A percentile compares a stretch with the other conserved stretches of the same genome.
phyloP scores from a whole-genome alignment of 1,139 yeast genomes.

The Sugiyamaella xylanicola region DNA sequence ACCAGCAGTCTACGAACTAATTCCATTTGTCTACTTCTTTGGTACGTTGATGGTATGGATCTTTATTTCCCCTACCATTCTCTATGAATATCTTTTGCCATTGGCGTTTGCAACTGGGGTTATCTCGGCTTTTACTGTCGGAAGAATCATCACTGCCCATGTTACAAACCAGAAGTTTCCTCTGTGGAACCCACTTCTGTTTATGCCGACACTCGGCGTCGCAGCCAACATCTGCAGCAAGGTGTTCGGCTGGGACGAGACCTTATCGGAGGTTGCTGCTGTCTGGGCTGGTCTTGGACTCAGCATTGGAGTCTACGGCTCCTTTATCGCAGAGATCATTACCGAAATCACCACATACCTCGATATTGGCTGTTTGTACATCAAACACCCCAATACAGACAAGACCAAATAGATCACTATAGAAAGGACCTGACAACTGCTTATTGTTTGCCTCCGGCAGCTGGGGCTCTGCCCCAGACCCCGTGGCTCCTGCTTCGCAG shows the following conservation, averaged over 20 bases:
- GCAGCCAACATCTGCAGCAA: slow-evolving; percentile 41
- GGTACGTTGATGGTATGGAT: slow-evolving; percentile 53
- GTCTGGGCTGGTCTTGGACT: slow-evolving; percentile 78
- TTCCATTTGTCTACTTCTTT: slow-evolving; percentile 74
- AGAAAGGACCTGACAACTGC: no score
- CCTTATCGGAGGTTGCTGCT: slow-evolving; percentile 32
- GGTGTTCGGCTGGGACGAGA: slow-evolving; percentile 38
- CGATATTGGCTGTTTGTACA: slow-evolving; percentile 82
- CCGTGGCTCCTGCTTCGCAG: not conserved
- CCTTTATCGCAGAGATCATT: slow-evolving; percentile 81
- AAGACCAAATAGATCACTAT: slow-evolving; percentile 45
- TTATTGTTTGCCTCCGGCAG: not conserved
- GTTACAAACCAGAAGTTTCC: slow-evolving; percentile 82
- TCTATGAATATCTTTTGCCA: slow-evolving; percentile 56
- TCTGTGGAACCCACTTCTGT: slow-evolving; percentile 65
- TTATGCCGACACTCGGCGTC: slow-evolving; percentile 64
- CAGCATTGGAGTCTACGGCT: slow-evolving; percentile 72
- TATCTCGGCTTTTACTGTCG: slow-evolving; percentile 80
- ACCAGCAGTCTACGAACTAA: slow-evolving; percentile 61
- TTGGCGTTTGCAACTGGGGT: slow-evolving; percentile 70
- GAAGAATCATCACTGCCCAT: slow-evolving; percentile 86
- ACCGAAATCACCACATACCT: slow-evolving; percentile 78
- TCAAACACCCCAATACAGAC: slow-evolving; percentile 67
- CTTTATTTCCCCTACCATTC: slow-evolving; percentile 49
- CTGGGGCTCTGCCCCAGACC: not conserved